Percentiles rank a stretch among this genome's conserved stretches.
Evolutionary conservation across 2,329 filamentous ascomycete species (phyloP).

Genomic region (Ploettnerulaceae sp.): DNA sequence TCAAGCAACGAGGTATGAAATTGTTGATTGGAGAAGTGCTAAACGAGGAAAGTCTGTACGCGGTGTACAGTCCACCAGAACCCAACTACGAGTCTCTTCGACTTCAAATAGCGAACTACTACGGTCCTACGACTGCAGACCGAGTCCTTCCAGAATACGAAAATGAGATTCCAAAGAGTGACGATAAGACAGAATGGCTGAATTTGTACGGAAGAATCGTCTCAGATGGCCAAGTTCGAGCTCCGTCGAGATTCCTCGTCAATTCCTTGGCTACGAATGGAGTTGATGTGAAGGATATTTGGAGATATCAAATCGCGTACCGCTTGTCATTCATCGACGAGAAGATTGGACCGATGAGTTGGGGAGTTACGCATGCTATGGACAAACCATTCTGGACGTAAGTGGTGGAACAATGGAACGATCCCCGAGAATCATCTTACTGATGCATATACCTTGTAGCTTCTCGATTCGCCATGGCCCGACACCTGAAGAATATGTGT

Average conservation of each 20-base stretch:
- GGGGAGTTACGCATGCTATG: conserved; percentile 39
- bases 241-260: conserved; percentile 35
- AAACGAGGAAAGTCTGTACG: conserved; percentile 43
- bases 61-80: conserved; percentile 37
- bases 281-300: conserved; percentile 35
- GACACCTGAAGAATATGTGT: conserved; percentile 31
- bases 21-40: conserved; percentile 41
- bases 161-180: conserved; percentile 30
- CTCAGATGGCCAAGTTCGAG: conserved; percentile 39
- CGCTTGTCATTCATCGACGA: conserved; percentile 40
- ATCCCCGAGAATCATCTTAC: neutral
- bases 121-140: conserved; percentile 37
- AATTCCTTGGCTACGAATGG: conserved; percentile 34
- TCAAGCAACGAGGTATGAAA: conserved; percentile 34
- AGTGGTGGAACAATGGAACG: conserved; percentile 20
- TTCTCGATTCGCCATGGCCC: conserved; percentile 39
- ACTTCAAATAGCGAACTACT: conserved; percentile 41
- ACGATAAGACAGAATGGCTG: conserved; percentile 36
- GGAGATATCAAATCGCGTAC: conserved; percentile 41
- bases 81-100: conserved; percentile 35
- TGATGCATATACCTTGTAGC: conserved; percentile 18
- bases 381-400: conserved; percentile 42
- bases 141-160: conserved; percentile 36
- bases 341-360: conserved; percentile 35
- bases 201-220: conserved; percentile 39